Evolutionary conservation across 352 stramenopile species (phyloP).

Genomic region (Globisporangium canariense): DNA sequence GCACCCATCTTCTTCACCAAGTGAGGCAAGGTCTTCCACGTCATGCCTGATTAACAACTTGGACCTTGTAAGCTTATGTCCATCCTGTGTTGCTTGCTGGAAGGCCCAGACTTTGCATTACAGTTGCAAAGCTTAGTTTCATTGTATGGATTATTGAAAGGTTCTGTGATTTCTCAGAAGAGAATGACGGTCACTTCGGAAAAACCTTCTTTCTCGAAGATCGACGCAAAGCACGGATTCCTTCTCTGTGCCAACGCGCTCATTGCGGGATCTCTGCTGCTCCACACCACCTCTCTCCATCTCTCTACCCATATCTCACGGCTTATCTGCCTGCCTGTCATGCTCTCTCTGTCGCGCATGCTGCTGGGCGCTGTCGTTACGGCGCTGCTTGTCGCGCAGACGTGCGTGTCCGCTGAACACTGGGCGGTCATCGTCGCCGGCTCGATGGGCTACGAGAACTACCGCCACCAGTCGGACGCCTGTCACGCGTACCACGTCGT

Average conservation of each 20-base stretch:
- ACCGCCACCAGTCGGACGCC: constrained; percentile 88
- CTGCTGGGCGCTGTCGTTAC: constrained; percentile 10
- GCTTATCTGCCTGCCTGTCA: not conserved
- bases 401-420: constrained; percentile 44
- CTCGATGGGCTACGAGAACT: constrained; percentile 89
- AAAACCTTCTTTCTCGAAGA: not conserved
- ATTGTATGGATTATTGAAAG: not conserved
- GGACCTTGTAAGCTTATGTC: not conserved
- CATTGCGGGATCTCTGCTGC: not conserved
- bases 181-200: not conserved
- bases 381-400: constrained; percentile 14
- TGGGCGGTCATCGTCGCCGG: constrained; percentile 91
- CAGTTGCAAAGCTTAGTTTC: too few species aligned
- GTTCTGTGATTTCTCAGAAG: not conserved
- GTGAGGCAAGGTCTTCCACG: not conserved
- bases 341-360: constrained; percentile 6
- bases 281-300: not conserved
- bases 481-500: constrained; percentile 92
- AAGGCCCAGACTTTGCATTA: too few species aligned
- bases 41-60: not conserved
- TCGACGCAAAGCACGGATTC: not conserved
- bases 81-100: too few species aligned
- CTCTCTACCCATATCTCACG: not conserved
- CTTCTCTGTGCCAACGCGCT: not conserved
- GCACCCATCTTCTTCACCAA: not conserved